Conservation (phyloP, 192 early-diverging fungal genomes). For the Rhizoclosmatium globosum region DNA sequence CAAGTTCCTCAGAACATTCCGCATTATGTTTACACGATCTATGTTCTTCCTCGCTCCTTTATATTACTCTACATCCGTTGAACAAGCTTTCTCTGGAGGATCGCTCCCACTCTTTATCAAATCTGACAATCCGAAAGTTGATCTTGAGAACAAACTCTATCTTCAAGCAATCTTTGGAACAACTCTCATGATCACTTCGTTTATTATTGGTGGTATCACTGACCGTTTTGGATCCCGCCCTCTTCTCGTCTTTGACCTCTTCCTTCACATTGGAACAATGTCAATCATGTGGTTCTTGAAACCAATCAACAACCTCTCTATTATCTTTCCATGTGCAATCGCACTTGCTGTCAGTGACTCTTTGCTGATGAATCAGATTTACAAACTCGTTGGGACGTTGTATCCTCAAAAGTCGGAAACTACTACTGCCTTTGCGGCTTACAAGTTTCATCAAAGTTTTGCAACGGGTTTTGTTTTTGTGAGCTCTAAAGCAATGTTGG, state of each 20-base stretch:
- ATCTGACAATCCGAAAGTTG: constrained; percentile 7
- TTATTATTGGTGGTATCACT: constrained; percentile 33
- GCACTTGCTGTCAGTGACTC: constrained; percentile 21
- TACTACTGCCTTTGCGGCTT: constrained; percentile 35
- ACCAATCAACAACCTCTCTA: constrained; percentile 13
- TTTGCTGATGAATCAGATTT: constrained; percentile 41
- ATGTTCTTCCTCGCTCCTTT: constrained; percentile 36
- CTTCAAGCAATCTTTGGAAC: constrained; percentile 34
- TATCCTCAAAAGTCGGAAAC: constrained; percentile 28
- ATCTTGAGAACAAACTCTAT: constrained; percentile 23
- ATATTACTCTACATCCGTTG: constrained; percentile 32
- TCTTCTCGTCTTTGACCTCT: constrained; percentile 12
- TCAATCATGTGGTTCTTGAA: constrained; percentile 23
- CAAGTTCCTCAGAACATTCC: constrained; percentile 31
- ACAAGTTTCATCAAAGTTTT: constrained; percentile 38
- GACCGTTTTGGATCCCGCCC: constrained; percentile 32
- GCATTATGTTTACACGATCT: constrained; percentile 26
- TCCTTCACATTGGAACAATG: constrained; percentile 29
- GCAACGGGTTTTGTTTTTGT: constrained; percentile 30
- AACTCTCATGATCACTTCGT: constrained; percentile 34
- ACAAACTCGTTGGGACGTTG: constrained; percentile 31
- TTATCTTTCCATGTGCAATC: constrained; percentile 29
- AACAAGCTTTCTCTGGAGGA: constrained; percentile 40
- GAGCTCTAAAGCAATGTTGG: constrained; percentile 21
- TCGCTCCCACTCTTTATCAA: constrained; percentile 35